Base-by-base conservation (phyloP, 345 rosid genomes). In the Hibiscus syriacus region DNA sequence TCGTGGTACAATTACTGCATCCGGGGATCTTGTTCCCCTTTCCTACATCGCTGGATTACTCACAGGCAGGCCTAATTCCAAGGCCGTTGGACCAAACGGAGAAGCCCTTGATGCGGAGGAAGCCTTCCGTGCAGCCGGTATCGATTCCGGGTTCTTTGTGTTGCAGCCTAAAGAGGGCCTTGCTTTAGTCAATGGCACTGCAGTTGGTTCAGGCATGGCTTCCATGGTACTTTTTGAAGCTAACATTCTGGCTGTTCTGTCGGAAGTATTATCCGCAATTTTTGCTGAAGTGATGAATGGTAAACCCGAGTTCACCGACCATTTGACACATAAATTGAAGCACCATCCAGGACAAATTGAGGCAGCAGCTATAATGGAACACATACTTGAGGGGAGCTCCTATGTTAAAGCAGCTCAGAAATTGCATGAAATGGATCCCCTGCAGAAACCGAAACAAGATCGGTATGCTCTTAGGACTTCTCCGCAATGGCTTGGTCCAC, bases 81-180 rank as follows among this genome's bases (percentile, higher is more conserved):
- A 65, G 68, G 85, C 89, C 0, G 65, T 76, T 2, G 88, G 93
- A 19, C 87, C 93, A 1, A 64, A 79, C 1, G 87, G 90, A 2
- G 85, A 87, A 64, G 17, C 65, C 14, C 77, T 85, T 39, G 50
- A 73, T 71, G 84, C 90, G 13, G 16, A 67, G 27, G 84, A 87
- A 57, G 90, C 90, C 38, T 85, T 83, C 26, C 55, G 23, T 7
- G 61, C 52, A 0, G 88, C 88, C 1, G 87, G 86, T 29, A 77
- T 85, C 1, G 68, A 71, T 5, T 55, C 77, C 0, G 79, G 76
- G 19, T 84, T 83, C 70, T 88, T 88, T 5, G 86, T 78, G 55
- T 55, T 86, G 69, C 90, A 86, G 79, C 89, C 94, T 2, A 88
- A 86, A 68, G 94, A 88, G 76, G 91, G 91, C 0, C 82, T 88